Percentiles rank a stretch among this genome's conserved stretches.
These are phyloP conservation scores for Podila horticola DNA, from an alignment of 192 early-diverging fungal genomes.

Conservation along the genomic window DNA sequence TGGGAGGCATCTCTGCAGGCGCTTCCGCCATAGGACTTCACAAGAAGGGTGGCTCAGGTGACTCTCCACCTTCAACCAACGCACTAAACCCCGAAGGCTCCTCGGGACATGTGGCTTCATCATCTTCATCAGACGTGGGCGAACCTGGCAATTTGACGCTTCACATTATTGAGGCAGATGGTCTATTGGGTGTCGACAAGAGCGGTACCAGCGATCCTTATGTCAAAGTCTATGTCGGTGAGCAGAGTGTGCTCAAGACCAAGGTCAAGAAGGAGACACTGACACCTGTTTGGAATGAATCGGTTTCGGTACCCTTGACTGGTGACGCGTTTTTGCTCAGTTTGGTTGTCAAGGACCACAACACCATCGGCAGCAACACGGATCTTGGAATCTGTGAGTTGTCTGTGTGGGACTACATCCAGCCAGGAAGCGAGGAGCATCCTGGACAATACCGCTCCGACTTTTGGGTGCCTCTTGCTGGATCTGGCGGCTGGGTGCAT, in stretches of 20 bases:
- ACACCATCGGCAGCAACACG: slow-evolving; percentile 65
- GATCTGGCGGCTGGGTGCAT: slow-evolving; percentile 15
- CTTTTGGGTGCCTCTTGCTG: slow-evolving; percentile 24
- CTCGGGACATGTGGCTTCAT: slow-evolving; percentile 20
- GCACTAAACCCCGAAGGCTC: slow-evolving; percentile 22
- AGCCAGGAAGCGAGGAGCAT: slow-evolving; percentile 12
- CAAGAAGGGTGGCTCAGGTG: slow-evolving; percentile 18
- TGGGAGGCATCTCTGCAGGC: slow-evolving; percentile 39
- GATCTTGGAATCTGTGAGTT: slow-evolving; percentile 69
- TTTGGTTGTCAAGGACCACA: slow-evolving; percentile 76
- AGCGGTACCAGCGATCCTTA: slow-evolving; percentile 76
- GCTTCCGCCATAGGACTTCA: slow-evolving; percentile 28
- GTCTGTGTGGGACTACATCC: slow-evolving; percentile 57
- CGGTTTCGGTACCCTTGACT: slow-evolving; percentile 22
- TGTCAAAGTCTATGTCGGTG: slow-evolving; percentile 67
- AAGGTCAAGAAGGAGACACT: slow-evolving; percentile 74
- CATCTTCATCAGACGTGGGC: slow-evolving; percentile 19
- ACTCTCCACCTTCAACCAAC: slow-evolving; percentile 21
- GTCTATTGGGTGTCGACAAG: slow-evolving; percentile 58
- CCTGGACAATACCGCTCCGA: slow-evolving; percentile 9
- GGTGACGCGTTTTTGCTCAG: slow-evolving; percentile 52
- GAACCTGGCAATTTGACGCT: slow-evolving; percentile 53
- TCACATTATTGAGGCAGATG: slow-evolving; percentile 55
- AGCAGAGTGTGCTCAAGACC: slow-evolving; percentile 74
- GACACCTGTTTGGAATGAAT: slow-evolving; percentile 71